Evolutionary conservation across 139 green algal genomes (phyloP).

Genomic region (Micractinium sp.): DNA sequence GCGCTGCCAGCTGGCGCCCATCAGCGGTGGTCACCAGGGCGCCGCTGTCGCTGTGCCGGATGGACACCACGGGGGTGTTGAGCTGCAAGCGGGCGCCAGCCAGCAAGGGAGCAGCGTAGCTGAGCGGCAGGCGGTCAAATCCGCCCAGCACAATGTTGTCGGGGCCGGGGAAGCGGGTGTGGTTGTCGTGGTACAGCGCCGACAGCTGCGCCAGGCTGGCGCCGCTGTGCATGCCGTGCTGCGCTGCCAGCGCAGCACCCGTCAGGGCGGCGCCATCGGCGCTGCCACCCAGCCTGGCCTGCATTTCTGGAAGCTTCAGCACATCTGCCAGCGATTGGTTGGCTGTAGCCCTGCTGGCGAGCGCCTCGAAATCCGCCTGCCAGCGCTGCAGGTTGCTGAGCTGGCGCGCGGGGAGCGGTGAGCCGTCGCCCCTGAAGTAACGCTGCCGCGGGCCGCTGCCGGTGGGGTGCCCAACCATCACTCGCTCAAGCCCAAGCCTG

Average conservation of each 20-base stretch:
- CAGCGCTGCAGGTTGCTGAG: background rate
- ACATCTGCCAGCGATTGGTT: constrained; percentile 3
- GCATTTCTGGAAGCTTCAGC: background rate
- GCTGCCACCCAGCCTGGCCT: background rate
- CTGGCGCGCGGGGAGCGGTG: background rate
- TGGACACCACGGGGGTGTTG: background rate
- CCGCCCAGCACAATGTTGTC: constrained; percentile 24
- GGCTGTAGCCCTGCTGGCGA: background rate
- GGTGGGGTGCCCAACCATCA: background rate
- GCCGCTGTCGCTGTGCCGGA: constrained; percentile 16
- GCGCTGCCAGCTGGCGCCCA: constrained; percentile 16
- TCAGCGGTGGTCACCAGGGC: background rate
- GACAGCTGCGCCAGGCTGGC: background rate
- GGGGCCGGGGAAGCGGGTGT: background rate
- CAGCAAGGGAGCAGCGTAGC: background rate
- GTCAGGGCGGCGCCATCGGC: background rate
- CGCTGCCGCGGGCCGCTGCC: background rate
- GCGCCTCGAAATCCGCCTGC: background rate
- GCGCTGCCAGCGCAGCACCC: background rate
- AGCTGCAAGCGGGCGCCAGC: background rate
- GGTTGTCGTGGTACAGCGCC: constrained; percentile 7
- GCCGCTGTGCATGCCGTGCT: background rate
- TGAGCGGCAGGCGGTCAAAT: background rate
- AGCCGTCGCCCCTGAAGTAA: background rate
- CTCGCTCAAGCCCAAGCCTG: background rate